These are phyloP conservation scores for Warburgia ugandensis DNA, from an alignment of 164 flowering plant genomes.

Conservation along the genomic window DNA sequence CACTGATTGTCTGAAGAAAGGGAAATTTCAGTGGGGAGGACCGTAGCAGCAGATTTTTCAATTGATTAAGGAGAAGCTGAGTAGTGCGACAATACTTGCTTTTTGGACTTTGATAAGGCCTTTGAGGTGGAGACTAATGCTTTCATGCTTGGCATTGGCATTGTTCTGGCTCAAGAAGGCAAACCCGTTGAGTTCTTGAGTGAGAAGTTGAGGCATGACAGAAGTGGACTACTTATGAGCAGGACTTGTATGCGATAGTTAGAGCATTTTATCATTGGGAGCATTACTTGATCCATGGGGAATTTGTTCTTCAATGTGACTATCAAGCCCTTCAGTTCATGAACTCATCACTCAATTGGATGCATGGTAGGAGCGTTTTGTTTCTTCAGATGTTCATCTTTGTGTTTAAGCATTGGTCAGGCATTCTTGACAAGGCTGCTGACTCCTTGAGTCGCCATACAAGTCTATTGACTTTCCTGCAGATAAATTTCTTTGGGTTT, in stretches of 20 bases:
- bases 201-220: not conserved
- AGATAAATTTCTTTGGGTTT: not conserved
- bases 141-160: not conserved
- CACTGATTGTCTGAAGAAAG: not conserved
- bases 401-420: not conserved
- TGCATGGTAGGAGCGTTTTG: not conserved
- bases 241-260: slow-evolving; percentile 2
- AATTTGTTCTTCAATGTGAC: not conserved
- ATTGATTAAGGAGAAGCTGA: not conserved
- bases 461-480: not conserved
- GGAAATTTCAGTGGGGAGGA: not conserved
- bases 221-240: not conserved
- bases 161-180: not conserved
- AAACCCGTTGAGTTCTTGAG: not conserved
- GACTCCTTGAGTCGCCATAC: not conserved
- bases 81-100: not conserved
- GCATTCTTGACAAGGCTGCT: not conserved
- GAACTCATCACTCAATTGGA: not conserved
- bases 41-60: not conserved
- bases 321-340: not conserved
- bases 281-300: slow-evolving; percentile 4
- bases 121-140: not conserved
- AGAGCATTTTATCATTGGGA: slow-evolving; percentile 1
- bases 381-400: not conserved
- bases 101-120: not conserved